Conservation (phyloP, 331 rosid species). For the Malus hybrid region DNA sequence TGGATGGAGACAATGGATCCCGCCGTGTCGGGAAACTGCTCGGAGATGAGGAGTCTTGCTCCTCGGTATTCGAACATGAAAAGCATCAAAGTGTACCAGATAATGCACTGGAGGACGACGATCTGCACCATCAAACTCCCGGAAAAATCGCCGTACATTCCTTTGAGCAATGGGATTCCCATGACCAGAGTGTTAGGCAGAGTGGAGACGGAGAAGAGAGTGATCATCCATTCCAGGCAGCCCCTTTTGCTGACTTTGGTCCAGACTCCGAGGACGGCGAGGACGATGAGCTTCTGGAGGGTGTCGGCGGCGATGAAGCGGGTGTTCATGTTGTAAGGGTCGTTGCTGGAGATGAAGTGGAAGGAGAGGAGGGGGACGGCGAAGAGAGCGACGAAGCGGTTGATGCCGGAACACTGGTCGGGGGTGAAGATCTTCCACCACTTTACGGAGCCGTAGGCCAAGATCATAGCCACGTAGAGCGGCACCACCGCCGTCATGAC, state of each 20-base stretch:
- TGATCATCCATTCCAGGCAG: constrained; percentile 76
- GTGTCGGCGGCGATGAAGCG: constrained; percentile 80
- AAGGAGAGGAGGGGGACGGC: constrained; percentile 86
- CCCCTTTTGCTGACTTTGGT: constrained; percentile 47
- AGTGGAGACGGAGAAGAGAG: constrained; percentile 74
- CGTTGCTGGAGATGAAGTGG: constrained; percentile 71
- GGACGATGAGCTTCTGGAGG: constrained; percentile 62
- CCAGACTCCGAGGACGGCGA: constrained; percentile 50
- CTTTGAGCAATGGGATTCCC: constrained; percentile 87
- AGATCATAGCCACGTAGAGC: constrained; percentile 76
- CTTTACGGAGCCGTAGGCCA: constrained; percentile 82
- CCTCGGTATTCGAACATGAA: constrained; percentile 80
- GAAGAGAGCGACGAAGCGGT: constrained; percentile 76
- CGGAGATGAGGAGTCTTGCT: constrained; percentile 59
- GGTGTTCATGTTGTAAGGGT: constrained; percentile 71
- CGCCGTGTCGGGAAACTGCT: constrained; percentile 84
- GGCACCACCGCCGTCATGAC: constrained; percentile 95
- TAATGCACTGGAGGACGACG: constrained; percentile 71
- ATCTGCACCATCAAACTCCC: constrained; percentile 18
- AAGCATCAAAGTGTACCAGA: constrained; percentile 90
- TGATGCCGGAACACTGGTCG: constrained; percentile 84
- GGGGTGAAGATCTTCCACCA: constrained; percentile 95
- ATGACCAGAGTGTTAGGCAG: constrained; percentile 87
- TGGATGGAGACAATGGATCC: constrained; percentile 81
- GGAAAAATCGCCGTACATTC: constrained; percentile 77